Percentiles rank a stretch among this genome's conserved stretches.
Conservation (phyloP, 2,329 filamentous ascomycete genomes). For the Dendryphion nanum region DNA sequence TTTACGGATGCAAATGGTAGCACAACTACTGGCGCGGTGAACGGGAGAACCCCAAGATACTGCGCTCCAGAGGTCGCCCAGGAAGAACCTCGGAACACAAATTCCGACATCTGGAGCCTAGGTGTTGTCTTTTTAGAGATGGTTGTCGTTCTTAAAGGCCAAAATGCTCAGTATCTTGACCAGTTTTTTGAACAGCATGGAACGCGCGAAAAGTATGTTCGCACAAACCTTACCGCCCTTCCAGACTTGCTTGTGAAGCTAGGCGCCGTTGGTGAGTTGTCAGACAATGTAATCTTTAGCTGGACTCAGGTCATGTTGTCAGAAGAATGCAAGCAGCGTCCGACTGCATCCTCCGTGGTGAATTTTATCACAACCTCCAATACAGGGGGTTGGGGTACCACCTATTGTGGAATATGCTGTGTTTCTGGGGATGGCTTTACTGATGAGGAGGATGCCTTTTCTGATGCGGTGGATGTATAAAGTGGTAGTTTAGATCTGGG, state of each 20-base stretch:
- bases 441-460: not conserved
- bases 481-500: no score
- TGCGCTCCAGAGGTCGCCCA: constrained; percentile 16
- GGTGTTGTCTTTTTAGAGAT: constrained; percentile 18
- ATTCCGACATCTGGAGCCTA: constrained; percentile 16
- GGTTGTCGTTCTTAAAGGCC: constrained; percentile 13
- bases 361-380: not conserved
- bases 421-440: not conserved
- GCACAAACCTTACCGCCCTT: constrained; percentile 8
- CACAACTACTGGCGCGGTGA: constrained; percentile 10
- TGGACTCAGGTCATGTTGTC: constrained; percentile 12
- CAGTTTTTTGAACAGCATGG: constrained; percentile 10
- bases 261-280: constrained; percentile 2
- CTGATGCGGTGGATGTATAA: no score
- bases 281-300: constrained; percentile 10
- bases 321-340: constrained; percentile 6
- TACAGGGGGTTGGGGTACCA: not conserved
- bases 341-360: constrained; percentile 9
- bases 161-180: constrained; percentile 3
- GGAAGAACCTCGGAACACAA: constrained; percentile 9
- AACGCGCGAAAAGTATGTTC: constrained; percentile 2
- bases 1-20: constrained; percentile 12
- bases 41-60: constrained; percentile 13
- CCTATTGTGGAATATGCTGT: not conserved
- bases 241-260: constrained; percentile 8